Percentiles rank a stretch among this genome's conserved stretches.
phyloP scores from a whole-genome alignment of 2,329 filamentous ascomycete species.

The Ascosphaera apis region DNA sequence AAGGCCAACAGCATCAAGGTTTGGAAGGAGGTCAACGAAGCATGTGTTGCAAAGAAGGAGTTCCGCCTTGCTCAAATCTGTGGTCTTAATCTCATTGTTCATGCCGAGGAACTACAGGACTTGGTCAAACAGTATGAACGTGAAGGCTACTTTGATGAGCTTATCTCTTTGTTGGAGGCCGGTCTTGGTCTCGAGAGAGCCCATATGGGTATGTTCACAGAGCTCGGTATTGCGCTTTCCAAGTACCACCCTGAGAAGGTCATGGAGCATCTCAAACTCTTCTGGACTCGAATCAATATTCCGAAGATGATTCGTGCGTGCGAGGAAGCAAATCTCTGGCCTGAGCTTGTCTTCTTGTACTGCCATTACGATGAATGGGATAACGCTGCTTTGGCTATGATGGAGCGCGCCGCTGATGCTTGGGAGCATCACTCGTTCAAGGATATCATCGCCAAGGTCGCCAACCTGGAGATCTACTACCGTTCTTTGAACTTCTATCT shows the following conservation, averaged over 20 bases:
- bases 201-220: conserved; percentile 95
- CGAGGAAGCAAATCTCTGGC: conserved; percentile 91
- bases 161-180: conserved; percentile 82
- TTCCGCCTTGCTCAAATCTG: conserved; percentile 98
- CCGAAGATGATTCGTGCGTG: conserved; percentile 87
- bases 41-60: conserved; percentile 92
- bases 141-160: conserved; percentile 95
- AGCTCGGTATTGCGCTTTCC: conserved; percentile 71
- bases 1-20: conserved; percentile 99
- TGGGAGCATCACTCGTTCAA: conserved; percentile 99
- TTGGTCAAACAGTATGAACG: conserved; percentile 92
- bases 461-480: conserved; percentile 98
- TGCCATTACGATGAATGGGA: conserved; percentile 97
- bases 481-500: conserved; percentile 91
- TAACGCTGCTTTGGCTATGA: conserved; percentile 89
- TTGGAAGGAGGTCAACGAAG: conserved; percentile 95
- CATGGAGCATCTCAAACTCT: conserved; percentile 97
- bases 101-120: conserved; percentile 81
- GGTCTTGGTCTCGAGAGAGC: conserved; percentile 78
- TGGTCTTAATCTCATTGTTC: conserved; percentile 90
- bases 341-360: conserved; percentile 93
- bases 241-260: conserved; percentile 89
- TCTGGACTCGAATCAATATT: conserved; percentile 96
- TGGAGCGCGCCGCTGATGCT: conserved; percentile 89
- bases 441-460: conserved; percentile 92